These are phyloP conservation scores for Corymbia maculata DNA, from an alignment of 345 rosid genomes.

Conservation along the genomic window DNA sequence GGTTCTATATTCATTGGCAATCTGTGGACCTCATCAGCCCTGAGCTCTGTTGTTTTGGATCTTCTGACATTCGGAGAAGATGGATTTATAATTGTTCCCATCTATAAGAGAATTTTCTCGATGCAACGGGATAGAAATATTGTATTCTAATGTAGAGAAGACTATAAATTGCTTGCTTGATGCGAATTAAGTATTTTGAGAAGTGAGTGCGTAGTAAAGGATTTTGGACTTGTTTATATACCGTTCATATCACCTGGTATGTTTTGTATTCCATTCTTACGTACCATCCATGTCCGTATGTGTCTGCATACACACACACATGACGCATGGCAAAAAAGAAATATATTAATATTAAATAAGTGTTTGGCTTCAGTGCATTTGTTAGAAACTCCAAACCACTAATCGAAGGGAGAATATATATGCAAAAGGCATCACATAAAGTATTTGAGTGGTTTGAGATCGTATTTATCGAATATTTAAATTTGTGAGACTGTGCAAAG, in stretches of 20 bases:
- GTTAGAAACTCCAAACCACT: background rate
- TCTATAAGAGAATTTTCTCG: background rate
- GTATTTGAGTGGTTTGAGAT: background rate
- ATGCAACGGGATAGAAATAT: background rate
- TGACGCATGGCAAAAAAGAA: background rate
- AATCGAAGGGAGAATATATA: background rate
- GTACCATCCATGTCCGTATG: background rate
- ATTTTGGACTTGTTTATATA: background rate
- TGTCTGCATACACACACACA: background rate
- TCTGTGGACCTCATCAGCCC: background rate
- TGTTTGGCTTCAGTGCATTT: background rate
- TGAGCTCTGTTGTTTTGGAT: background rate
- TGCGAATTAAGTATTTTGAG: background rate
- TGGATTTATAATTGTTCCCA: background rate
- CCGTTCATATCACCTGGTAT: background rate
- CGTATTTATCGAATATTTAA: background rate
- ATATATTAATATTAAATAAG: background rate
- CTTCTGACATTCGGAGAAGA: background rate
- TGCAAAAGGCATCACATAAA: background rate
- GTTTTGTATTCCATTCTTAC: background rate
- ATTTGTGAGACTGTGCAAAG: accelerated
- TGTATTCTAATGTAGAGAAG: background rate
- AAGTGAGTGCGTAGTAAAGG: background rate
- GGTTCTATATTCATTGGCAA: background rate
- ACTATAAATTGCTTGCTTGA: background rate